phyloP scores from a whole-genome alignment of 2,329 filamentous ascomycete genomes.

The Alternaria sp. region DNA sequence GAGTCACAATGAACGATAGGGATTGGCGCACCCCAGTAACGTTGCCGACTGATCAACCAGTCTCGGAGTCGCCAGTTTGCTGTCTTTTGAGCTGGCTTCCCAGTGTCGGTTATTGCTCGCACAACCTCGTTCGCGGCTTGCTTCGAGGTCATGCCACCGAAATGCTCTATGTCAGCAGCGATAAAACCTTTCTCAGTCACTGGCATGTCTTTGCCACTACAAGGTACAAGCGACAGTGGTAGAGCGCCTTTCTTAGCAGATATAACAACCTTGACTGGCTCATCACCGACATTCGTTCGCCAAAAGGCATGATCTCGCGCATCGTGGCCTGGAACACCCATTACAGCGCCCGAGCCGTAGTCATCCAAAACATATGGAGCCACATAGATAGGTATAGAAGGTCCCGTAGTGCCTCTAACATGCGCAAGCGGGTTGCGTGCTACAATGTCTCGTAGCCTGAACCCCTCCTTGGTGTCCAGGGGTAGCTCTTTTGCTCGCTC shows the following conservation, averaged over 20 bases:
- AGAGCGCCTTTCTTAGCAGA: conserved; percentile 15
- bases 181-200: conserved; percentile 74
- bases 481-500: conserved; percentile 64
- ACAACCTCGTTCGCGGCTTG: conserved; percentile 71
- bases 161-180: conserved; percentile 71
- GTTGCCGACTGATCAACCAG: conserved; percentile 91
- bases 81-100: conserved; percentile 67
- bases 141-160: conserved; percentile 69
- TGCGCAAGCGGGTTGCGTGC: conserved; percentile 58
- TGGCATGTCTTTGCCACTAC: conserved; percentile 60
- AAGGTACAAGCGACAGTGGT: conserved; percentile 28
- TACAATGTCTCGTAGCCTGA: conserved; percentile 63
- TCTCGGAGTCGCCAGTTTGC: conserved; percentile 85
- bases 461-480: conserved; percentile 69
- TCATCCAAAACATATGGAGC: conserved; percentile 86
- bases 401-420: conserved; percentile 59
- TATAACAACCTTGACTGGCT: conserved; percentile 69
- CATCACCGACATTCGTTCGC: conserved; percentile 70
- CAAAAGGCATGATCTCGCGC: conserved; percentile 81
- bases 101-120: conserved; percentile 55
- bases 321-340: conserved; percentile 92
- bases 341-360: conserved; percentile 87
- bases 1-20: conserved; percentile 82
- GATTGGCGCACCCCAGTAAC: conserved; percentile 92
- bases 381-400: conserved; percentile 77